Evolutionary conservation across 208 protist genomes (phyloP).

Genomic region (Borovskyia barvae): DNA sequence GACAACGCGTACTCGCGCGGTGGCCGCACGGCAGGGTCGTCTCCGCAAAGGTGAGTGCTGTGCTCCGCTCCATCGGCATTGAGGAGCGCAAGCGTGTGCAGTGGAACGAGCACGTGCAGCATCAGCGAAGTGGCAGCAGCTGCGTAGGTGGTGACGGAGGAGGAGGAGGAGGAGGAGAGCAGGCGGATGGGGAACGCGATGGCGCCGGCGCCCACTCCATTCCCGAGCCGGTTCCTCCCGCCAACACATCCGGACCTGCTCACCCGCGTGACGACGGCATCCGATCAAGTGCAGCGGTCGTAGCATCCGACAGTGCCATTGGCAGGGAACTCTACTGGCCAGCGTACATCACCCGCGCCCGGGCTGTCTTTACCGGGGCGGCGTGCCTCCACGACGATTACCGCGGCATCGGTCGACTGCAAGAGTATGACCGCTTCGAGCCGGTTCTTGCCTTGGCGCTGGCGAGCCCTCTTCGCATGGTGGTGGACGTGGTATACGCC

Average conservation of each 20-base stretch:
- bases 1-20: constrained; percentile 47
- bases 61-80: constrained; percentile 38
- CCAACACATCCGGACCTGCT: too few relatives aligned
- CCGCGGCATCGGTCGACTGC: constrained; percentile 29
- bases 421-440: constrained; percentile 46
- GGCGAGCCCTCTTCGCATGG: constrained; percentile 41
- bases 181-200: background rate
- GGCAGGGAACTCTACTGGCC: constrained; percentile 64
- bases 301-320: background rate
- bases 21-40: constrained; percentile 38
- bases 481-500: constrained; percentile 64
- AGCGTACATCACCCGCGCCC: constrained; percentile 43
- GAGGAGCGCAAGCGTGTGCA: constrained; percentile 35
- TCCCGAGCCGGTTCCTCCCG: background rate
- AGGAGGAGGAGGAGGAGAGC: too few relatives aligned
- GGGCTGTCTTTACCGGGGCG: constrained; percentile 22
- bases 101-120: constrained; percentile 29
- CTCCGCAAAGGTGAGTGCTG: constrained; percentile 23
- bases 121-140: constrained; percentile 6
- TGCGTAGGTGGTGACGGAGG: background rate
- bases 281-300: background rate
- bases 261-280: too few relatives aligned
- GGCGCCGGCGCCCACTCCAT: background rate
- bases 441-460: constrained; percentile 43
- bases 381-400: constrained; percentile 26